A percentile compares a stretch with the other conserved stretches of the same genome.
These are phyloP conservation scores for Diaporthe caulivora DNA, from an alignment of 2,329 filamentous ascomycete genomes.

Conservation along the genomic window DNA sequence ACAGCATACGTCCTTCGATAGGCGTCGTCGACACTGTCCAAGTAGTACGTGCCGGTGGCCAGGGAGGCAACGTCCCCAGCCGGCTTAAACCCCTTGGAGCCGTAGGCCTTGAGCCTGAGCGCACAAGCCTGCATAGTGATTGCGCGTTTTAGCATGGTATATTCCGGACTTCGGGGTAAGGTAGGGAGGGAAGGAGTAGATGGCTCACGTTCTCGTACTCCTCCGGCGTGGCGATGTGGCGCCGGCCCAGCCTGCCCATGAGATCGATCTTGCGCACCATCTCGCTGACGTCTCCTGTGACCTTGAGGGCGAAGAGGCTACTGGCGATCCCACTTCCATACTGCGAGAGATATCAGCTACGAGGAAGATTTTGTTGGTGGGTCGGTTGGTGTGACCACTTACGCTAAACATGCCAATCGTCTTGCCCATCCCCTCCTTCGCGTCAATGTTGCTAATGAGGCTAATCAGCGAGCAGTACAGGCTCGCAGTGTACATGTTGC, in stretches of 20 bases:
- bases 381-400: constrained; percentile 76
- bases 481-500: constrained; percentile 77
- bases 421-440: constrained; percentile 76
- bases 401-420: constrained; percentile 83
- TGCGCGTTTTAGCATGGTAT: neutral
- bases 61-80: constrained; percentile 76
- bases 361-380: neutral
- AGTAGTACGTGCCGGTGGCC: constrained; percentile 78
- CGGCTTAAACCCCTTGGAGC: constrained; percentile 83
- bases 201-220: constrained; percentile 78
- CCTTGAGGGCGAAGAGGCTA: constrained; percentile 64
- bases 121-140: constrained; percentile 76
- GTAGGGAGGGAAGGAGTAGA: neutral
- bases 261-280: constrained; percentile 79
- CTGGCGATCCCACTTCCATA: constrained; percentile 23
- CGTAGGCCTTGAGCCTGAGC: constrained; percentile 84
- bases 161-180: too few relatives aligned
- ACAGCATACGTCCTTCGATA: constrained; percentile 83
- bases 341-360: neutral
- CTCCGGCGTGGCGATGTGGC: constrained; percentile 76
- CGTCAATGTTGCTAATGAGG: constrained; percentile 74
- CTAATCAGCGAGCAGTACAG: constrained; percentile 83
- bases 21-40: constrained; percentile 85
- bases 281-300: constrained; percentile 76
- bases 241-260: constrained; percentile 73